These are phyloP conservation scores for Oryza brachyantha DNA, from an alignment of 176 grass and related monocot species.

Conservation along the genomic window DNA sequence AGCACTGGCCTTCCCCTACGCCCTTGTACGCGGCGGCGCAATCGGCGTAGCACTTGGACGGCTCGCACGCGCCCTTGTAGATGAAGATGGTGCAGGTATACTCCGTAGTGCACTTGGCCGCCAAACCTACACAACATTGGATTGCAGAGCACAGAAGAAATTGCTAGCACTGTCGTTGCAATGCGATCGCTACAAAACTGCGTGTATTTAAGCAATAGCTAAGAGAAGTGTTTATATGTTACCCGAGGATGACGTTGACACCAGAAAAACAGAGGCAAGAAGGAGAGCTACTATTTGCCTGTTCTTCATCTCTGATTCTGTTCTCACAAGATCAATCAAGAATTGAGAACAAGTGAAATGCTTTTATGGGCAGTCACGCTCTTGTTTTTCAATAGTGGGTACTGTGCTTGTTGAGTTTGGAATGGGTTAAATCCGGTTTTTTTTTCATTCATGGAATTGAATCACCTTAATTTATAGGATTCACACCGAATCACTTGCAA, in stretches of 20 bases:
- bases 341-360: neutral
- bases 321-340: neutral
- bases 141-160: neutral
- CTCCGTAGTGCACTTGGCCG: conserved; percentile 2
- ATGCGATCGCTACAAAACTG: neutral
- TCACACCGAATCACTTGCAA: neutral
- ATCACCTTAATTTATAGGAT: neutral
- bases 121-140: neutral
- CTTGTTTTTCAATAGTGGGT: neutral
- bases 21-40: neutral
- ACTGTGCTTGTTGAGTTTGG: neutral
- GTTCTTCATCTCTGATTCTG: neutral
- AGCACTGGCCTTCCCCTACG: neutral
- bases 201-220: too few relatives aligned
- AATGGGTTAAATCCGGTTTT: neutral
- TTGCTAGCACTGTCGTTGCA: neutral
- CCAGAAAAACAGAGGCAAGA: neutral
- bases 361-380: neutral
- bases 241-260: neutral
- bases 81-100: neutral
- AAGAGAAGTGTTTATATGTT: neutral
- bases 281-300: neutral
- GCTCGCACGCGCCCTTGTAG: neutral
- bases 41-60: neutral
- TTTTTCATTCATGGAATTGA: neutral